Conservation (phyloP, 352 stramenopile species). For the Phytophthora ohioensis region DNA sequence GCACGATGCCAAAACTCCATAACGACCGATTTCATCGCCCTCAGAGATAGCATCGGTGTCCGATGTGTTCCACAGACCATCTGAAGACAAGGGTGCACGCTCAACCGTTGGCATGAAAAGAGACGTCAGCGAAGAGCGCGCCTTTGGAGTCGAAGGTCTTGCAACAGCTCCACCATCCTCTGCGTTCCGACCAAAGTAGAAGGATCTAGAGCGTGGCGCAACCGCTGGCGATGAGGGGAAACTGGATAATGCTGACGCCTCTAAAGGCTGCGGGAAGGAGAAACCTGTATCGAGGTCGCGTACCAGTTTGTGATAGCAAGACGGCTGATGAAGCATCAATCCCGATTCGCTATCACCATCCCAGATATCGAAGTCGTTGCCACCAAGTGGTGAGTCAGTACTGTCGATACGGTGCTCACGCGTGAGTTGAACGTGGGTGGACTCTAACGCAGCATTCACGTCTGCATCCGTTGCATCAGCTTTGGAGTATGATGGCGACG, state of each 20-base stretch:
- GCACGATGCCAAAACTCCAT: conserved; percentile 39
- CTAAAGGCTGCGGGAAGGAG: conserved; percentile 58
- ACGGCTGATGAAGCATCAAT: conserved; percentile 26
- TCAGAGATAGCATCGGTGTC: conserved; percentile 48
- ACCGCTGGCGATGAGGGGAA: conserved; percentile 32
- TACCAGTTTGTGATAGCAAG: conserved; percentile 58
- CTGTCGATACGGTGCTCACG: conserved; percentile 18
- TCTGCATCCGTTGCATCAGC: conserved; percentile 32
- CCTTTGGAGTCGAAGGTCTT: conserved; percentile 29
- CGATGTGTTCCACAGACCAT: conserved; percentile 42
- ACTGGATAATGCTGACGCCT: conserved; percentile 37
- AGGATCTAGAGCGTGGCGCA: conserved; percentile 28
- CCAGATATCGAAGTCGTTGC: conserved; percentile 34
- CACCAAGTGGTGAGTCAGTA: conserved; percentile 13
- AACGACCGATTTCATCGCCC: conserved; percentile 48
- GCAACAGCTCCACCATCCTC: conserved; percentile 16
- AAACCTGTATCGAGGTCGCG: conserved; percentile 65
- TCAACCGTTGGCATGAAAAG: conserved; percentile 45
- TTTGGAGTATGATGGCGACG: conserved; percentile 38
- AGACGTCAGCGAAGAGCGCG: conserved; percentile 45
- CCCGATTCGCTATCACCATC: conserved; percentile 34
- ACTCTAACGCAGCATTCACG: conserved; percentile 40
- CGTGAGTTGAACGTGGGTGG: conserved; percentile 25
- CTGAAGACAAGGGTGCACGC: conserved; percentile 33
- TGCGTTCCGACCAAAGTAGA: conserved; percentile 22